Evolutionary conservation across 1,284 basidiomycete genomes (phyloP).

Genomic region (Cerrena zonata): DNA sequence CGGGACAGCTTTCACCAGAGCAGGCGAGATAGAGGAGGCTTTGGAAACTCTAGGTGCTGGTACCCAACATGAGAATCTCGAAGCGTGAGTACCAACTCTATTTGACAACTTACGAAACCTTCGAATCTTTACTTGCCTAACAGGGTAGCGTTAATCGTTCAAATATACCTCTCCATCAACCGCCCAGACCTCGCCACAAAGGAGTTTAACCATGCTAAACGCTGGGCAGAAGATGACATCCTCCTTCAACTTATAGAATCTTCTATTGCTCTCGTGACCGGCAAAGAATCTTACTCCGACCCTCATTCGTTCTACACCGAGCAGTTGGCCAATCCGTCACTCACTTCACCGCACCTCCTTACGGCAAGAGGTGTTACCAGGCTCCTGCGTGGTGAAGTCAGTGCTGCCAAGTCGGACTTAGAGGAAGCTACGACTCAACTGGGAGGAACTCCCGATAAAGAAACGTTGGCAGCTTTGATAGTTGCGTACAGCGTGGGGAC

Average conservation of each 20-base stretch:
- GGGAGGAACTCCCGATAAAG: conserved; percentile 46
- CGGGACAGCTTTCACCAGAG: conserved; percentile 77
- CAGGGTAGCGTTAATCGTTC: conserved; percentile 76
- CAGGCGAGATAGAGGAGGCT: conserved; percentile 85
- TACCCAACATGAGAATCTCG: conserved; percentile 70
- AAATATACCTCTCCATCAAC: conserved; percentile 81
- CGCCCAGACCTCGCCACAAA: conserved; percentile 82
- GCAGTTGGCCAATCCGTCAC: conserved; percentile 79
- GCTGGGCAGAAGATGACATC: conserved; percentile 83
- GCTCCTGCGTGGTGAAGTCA: conserved; percentile 73
- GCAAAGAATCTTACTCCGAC: conserved; percentile 67
- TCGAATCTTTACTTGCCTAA: background rate
- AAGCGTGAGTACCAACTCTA: conserved; percentile 59
- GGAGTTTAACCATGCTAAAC: conserved; percentile 75
- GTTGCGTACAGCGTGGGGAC: conserved; percentile 64
- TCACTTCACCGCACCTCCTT: conserved; percentile 70
- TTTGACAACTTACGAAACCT: conserved; percentile 1
- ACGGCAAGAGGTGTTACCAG: conserved; percentile 82
- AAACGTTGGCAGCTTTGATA: conserved; percentile 65
- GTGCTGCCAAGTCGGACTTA: conserved; percentile 80
- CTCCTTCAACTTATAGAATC: conserved; percentile 88
- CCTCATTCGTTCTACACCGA: conserved; percentile 86
- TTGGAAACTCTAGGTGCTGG: conserved; percentile 77
- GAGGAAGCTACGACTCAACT: conserved; percentile 68
- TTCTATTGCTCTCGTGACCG: conserved; percentile 76